Evolutionary conservation across 2,329 filamentous ascomycete genomes (phyloP).

Genomic region (Fusarium goolgardi): DNA sequence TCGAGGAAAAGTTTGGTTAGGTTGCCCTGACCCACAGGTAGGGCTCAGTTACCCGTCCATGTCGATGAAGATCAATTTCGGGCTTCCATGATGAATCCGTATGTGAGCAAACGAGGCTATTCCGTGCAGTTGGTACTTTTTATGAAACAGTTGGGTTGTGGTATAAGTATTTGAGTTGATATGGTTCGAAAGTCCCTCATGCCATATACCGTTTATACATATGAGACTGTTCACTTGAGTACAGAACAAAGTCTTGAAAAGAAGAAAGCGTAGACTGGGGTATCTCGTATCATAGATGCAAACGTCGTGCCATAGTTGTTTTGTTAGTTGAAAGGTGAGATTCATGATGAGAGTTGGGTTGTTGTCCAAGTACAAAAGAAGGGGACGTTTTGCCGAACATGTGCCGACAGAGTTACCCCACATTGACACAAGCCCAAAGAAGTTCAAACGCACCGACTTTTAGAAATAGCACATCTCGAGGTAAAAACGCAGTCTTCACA

Average conservation of each 20-base stretch:
- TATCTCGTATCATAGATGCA: background rate
- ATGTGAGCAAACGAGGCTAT: slow-evolving; percentile 8
- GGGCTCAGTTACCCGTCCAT: slow-evolving; percentile 1
- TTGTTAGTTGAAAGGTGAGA: background rate
- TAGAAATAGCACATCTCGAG: slow-evolving; percentile 50
- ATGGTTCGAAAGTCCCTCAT: slow-evolving; percentile 4
- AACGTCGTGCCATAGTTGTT: background rate
- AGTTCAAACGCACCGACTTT: slow-evolving; percentile 56
- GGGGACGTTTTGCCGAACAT: slow-evolving; percentile 27
- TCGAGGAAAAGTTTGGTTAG: slow-evolving; percentile 5
- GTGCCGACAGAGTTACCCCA: slow-evolving; percentile 48
- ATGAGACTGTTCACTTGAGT: background rate
- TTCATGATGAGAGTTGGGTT: background rate
- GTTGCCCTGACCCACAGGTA: slow-evolving; percentile 14
- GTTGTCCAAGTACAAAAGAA: background rate
- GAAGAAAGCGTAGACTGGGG: background rate
- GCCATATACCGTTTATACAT: background rate
- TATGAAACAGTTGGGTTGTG: background rate
- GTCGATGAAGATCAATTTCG: background rate
- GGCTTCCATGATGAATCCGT: background rate
- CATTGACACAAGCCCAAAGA: slow-evolving; percentile 51
- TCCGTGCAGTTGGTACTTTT: background rate
- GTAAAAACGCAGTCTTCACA: slow-evolving; percentile 53
- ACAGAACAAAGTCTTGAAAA: background rate
- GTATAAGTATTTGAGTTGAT: background rate